Evolutionary conservation across 495 filamentous ascomycete genomes (phyloP), one percentile per base, ranked within the genome.

Genomic region (Usnea hakonensis): DNA sequence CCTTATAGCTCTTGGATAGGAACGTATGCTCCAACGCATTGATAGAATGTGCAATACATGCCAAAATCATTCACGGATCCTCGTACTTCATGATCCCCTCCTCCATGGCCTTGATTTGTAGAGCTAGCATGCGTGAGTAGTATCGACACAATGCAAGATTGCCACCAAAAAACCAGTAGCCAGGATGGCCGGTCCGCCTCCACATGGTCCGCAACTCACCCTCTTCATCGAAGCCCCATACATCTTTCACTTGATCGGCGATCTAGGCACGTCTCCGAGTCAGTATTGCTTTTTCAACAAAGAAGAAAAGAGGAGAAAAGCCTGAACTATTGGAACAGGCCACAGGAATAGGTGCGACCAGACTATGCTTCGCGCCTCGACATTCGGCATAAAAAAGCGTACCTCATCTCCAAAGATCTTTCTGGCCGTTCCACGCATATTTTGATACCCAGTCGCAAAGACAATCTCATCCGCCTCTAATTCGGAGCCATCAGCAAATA

Each of bases 121-220:
- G 69, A 28, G 88, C 90, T 71, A 93, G 65, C 44, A 89, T 58
- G 50, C 82, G 80, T 16, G 87, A 90, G 61, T 79, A 90, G 65
- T 87, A 90, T 63, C 91, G 79, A 57, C 84, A 86, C 60, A 92
- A 67, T 17, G 87, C 87, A 30, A 94, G 70, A 73, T 90, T 93
- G 0, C 90, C 90, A 0, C 89, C 90, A 75, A 91, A 88, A 70
- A 89, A 87, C 89, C 89, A 96, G 59, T 93, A 84, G 0, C 88
- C 87, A 0, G 85, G 85, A 66, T 91, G 88, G 0, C 88, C 88
- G 21, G 78, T 87, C 48, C 69, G 75, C 7, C 81, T 78, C 89
- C 89, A 95, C 66, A 95, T 89, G 3, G 76, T 80, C 13, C 78
- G 79, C 68, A 84, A 76, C 75, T 95, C 90, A 8, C 90, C 90